These are phyloP conservation scores for Microcos paniculata DNA, from an alignment of 345 rosid species.

Conservation along the genomic window DNA sequence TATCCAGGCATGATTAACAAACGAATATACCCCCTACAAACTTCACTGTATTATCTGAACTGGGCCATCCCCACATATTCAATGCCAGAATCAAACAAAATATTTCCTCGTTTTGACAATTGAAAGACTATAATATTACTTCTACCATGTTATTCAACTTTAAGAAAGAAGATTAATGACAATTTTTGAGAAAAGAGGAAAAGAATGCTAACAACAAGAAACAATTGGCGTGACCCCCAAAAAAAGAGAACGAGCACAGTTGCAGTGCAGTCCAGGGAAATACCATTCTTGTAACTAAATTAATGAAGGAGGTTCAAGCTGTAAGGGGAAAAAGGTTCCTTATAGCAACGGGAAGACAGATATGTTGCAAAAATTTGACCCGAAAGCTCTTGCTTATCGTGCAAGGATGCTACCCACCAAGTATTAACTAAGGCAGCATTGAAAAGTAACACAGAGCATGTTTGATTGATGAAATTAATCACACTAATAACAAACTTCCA, in stretches of 20 bases:
- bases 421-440: neutral
- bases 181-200: neutral
- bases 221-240: neutral
- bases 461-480: neutral
- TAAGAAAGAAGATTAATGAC: neutral
- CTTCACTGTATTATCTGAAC: neutral
- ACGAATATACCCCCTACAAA: neutral
- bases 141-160: neutral
- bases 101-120: neutral
- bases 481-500: neutral
- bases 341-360: neutral
- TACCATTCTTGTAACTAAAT: neutral
- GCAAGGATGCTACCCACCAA: neutral
- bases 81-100: neutral
- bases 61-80: no score
- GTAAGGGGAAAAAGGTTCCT: neutral
- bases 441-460: neutral
- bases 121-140: neutral
- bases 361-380: neutral
- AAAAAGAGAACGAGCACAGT: neutral
- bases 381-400: neutral
- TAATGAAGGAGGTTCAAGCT: neutral
- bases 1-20: neutral
- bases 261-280: neutral
- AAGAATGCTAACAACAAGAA: neutral